These are phyloP conservation scores for Saccharomycopsis vini DNA, from an alignment of 805 yeast genomes.

Conservation along the genomic window DNA sequence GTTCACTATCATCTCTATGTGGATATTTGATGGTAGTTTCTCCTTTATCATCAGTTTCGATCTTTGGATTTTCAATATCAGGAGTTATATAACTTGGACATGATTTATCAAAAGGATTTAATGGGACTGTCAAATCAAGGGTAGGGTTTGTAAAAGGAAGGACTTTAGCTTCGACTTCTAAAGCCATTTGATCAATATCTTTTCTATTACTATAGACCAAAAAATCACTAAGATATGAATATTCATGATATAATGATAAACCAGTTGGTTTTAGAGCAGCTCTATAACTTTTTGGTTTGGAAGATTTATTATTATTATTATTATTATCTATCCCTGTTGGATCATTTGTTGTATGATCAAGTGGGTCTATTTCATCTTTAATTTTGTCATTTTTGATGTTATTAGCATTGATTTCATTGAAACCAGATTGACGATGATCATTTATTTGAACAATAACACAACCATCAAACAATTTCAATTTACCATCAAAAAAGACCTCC, in stretches of 20 bases:
- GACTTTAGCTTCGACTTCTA: constrained; percentile 83
- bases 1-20: constrained; percentile 26
- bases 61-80: constrained; percentile 32
- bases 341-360: neutral
- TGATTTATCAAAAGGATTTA: constrained; percentile 48
- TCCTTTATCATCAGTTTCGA: constrained; percentile 20
- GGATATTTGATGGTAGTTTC: constrained; percentile 32
- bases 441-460: constrained; percentile 77
- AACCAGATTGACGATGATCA: constrained; percentile 52
- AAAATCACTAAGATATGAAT: constrained; percentile 73
- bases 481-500: constrained; percentile 82
- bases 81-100: constrained; percentile 42
- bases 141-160: constrained; percentile 71
- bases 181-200: constrained; percentile 69
- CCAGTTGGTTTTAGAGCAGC: constrained; percentile 76
- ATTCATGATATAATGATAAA: constrained; percentile 72
- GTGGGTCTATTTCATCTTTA: constrained; percentile 10
- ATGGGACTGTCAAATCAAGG: constrained; percentile 62
- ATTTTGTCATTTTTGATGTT: neutral
- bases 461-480: constrained; percentile 80
- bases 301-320: constrained; percentile 7
- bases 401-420: too few relatives aligned
- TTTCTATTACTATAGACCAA: constrained; percentile 50
- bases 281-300: constrained; percentile 64
- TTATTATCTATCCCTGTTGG: neutral